Conservation (phyloP, 2,329 filamentous ascomycete genomes). For the Parastagonospora nodorum region DNA sequence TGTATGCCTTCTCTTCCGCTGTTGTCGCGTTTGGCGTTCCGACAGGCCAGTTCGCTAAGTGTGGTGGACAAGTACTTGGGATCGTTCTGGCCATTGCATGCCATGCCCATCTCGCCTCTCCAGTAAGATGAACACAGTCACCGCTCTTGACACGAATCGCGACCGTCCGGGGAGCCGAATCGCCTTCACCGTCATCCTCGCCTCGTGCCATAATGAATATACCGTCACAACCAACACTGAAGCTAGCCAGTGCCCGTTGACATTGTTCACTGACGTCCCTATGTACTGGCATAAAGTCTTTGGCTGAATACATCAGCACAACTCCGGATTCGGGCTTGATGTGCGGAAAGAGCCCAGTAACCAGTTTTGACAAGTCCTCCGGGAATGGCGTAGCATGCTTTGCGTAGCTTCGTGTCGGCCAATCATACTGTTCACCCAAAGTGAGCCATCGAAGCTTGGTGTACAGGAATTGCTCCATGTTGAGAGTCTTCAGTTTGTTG, state of each 20-base stretch:
- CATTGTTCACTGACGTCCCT: constrained; percentile 91
- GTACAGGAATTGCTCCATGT: constrained; percentile 72
- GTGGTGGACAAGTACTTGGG: constrained; percentile 75
- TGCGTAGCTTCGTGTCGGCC: constrained; percentile 87
- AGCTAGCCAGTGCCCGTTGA: constrained; percentile 78
- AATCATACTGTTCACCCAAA: constrained; percentile 94
- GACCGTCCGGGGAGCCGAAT: constrained; percentile 36
- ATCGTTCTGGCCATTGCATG: constrained; percentile 91
- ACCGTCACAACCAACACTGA: constrained; percentile 89
- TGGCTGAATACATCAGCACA: constrained; percentile 88
- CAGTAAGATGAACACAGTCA: constrained; percentile 87
- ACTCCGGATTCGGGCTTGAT: constrained; percentile 88
- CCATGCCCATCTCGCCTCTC: constrained; percentile 85
- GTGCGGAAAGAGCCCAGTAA: constrained; percentile 75
- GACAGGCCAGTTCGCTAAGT: constrained; percentile 75
- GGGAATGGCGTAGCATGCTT: constrained; percentile 74
- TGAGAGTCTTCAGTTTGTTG: constrained; percentile 72
- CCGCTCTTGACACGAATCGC: constrained; percentile 70
- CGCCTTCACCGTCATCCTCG: constrained; percentile 42
- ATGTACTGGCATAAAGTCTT: constrained; percentile 91
- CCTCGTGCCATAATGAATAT: constrained; percentile 74
- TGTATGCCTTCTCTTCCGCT: constrained; percentile 40
- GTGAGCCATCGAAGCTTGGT: constrained; percentile 92
- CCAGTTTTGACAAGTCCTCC: constrained; percentile 69
- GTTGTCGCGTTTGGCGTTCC: constrained; percentile 39